A percentile compares a stretch with the other conserved stretches of the same genome.
Evolutionary conservation across 345 rosid genomes (phyloP).

Genomic region (Laguncularia racemosa): DNA sequence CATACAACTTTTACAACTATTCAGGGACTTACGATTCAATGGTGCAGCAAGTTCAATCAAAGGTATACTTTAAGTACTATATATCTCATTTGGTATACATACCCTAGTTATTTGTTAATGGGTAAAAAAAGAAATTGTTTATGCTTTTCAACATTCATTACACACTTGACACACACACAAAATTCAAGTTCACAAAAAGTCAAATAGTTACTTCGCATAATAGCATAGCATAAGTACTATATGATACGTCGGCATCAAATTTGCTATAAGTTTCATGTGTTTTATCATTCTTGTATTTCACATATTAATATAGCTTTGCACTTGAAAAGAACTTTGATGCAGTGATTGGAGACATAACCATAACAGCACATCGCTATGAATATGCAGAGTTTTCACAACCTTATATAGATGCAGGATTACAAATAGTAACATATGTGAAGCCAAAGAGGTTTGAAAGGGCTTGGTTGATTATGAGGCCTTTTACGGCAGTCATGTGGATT

Average conservation of each 20-base stretch:
- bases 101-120: too few relatives aligned
- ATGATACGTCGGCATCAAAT: neutral
- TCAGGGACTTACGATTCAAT: slow-evolving; percentile 14
- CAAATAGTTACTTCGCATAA: too few relatives aligned
- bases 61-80: neutral
- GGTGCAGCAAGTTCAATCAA: slow-evolving; percentile 5
- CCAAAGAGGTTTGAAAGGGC: slow-evolving; percentile 6
- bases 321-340: slow-evolving; percentile 14
- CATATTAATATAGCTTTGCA: neutral
- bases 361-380: slow-evolving; percentile 9
- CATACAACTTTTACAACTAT: slow-evolving; percentile 5
- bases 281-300: neutral
- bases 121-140: too few relatives aligned
- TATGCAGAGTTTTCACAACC: slow-evolving; percentile 21
- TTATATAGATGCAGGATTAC: slow-evolving; percentile 15
- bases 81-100: too few relatives aligned
- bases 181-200: too few relatives aligned
- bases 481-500: slow-evolving; percentile 15
- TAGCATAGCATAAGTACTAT: neutral
- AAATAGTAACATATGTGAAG: slow-evolving; percentile 4
- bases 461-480: slow-evolving; percentile 17
- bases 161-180: too few relatives aligned
- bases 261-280: neutral
- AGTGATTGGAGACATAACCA: slow-evolving; percentile 18
- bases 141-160: too few relatives aligned